A percentile compares a stretch with the other conserved stretches of the same genome.
Evolutionary conservation across 495 filamentous ascomycete genomes (phyloP).

Genomic region (Amphirosellinia nigrospora): DNA sequence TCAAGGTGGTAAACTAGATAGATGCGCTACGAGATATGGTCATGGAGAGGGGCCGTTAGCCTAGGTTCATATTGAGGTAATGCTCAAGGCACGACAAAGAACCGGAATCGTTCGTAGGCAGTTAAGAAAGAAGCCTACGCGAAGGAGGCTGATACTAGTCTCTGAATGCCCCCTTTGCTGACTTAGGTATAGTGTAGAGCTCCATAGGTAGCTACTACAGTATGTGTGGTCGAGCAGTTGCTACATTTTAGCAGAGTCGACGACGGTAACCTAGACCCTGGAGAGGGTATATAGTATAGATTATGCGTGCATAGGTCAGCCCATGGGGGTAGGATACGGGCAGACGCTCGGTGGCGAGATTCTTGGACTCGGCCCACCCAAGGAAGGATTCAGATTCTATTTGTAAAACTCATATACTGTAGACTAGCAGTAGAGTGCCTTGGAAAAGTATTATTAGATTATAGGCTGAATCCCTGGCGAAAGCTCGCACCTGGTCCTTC

Average conservation of each 20-base stretch:
- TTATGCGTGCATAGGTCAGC: neutral
- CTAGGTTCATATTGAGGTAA: neutral
- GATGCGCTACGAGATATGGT: neutral
- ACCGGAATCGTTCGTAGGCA: conserved; percentile 14
- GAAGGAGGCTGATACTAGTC: conserved; percentile 19
- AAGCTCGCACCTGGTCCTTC: neutral
- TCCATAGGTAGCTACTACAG: neutral
- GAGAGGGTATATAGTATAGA: neutral
- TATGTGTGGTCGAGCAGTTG: neutral
- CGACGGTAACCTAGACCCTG: neutral
- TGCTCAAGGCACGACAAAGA: conserved; percentile 19
- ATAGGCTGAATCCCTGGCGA: conserved; percentile 22
- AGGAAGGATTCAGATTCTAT: neutral
- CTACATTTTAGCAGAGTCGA: neutral
- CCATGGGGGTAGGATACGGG: neutral
- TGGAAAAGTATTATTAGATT: conserved; percentile 1
- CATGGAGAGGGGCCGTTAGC: neutral
- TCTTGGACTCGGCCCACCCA: neutral
- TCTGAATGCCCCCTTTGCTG: conserved; percentile 17
- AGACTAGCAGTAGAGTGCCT: neutral
- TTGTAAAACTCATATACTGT: neutral
- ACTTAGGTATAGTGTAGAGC: conserved; percentile 19
- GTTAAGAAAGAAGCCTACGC: conserved; percentile 7
- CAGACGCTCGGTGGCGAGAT: neutral
- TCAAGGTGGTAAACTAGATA: neutral